phyloP scores from a whole-genome alignment of 257 asterid genomes.

The Fraxinus anomala region DNA sequence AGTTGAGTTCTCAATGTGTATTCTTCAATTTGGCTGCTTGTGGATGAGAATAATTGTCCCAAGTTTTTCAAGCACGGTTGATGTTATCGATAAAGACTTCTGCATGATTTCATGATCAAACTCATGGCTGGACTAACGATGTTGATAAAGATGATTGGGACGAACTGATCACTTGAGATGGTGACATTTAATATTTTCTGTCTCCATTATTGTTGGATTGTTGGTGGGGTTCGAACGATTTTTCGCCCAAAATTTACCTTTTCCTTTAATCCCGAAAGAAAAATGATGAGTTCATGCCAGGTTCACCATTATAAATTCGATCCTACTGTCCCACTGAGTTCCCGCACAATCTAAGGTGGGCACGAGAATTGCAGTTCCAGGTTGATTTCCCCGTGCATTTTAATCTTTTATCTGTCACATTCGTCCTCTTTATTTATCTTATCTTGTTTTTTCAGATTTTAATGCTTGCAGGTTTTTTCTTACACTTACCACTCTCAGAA shows the following conservation, averaged over 20 bases:
- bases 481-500: background rate
- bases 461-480: background rate
- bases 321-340: conserved; percentile 20
- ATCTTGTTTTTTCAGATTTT: background rate
- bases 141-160: conserved; percentile 23
- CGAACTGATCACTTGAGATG: conserved; percentile 26
- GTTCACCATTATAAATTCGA: conserved; percentile 8
- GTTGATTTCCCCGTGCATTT: conserved; percentile 21
- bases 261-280: conserved; percentile 20
- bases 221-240: conserved; percentile 10
- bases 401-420: background rate
- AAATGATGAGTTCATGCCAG: conserved; percentile 1
- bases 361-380: conserved; percentile 30
- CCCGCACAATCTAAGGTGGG: conserved; percentile 21
- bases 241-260: conserved; percentile 1
- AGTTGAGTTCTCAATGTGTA: conserved; percentile 32
- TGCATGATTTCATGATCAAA: conserved; percentile 30
- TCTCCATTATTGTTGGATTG: conserved; percentile 17
- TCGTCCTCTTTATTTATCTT: background rate
- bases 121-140: conserved; percentile 22
- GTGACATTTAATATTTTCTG: conserved; percentile 22
- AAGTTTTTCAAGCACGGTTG: conserved; percentile 28
- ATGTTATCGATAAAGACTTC: conserved; percentile 30
- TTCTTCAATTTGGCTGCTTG: conserved; percentile 38
- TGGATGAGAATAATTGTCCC: conserved; percentile 33